Conservation (phyloP, 306 rosid genomes). For the Fagus crenata region DNA sequence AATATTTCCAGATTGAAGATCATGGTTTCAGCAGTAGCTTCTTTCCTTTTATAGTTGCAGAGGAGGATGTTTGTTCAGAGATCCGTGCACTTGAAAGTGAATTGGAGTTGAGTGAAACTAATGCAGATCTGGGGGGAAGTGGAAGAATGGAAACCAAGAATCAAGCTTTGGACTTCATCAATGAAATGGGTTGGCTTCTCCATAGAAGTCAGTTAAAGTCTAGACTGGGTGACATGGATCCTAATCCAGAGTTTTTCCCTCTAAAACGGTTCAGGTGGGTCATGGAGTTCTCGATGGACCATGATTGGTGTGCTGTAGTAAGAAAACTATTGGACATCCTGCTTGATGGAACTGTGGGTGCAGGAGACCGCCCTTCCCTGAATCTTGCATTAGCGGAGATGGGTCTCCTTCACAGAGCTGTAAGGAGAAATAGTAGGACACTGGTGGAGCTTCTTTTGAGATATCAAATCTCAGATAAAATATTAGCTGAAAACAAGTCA, state of each 20-base stretch:
- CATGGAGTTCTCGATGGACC: slow-evolving; percentile 83
- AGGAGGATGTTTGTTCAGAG: slow-evolving; percentile 86
- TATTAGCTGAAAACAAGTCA: slow-evolving; percentile 39
- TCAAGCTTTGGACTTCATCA: slow-evolving; percentile 82
- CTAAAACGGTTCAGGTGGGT: slow-evolving; percentile 71
- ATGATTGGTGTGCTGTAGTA: slow-evolving; percentile 81
- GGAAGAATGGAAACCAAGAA: slow-evolving; percentile 49
- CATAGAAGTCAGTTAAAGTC: slow-evolving; percentile 68
- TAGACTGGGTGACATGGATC: slow-evolving; percentile 58
- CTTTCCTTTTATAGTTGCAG: slow-evolving; percentile 89
- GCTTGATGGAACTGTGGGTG: slow-evolving; percentile 59
- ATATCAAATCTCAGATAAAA: slow-evolving; percentile 43
- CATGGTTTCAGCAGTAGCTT: slow-evolving; percentile 84
- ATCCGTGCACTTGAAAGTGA: slow-evolving; percentile 69
- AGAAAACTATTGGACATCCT: slow-evolving; percentile 63
- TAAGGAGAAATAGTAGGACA: slow-evolving; percentile 63
- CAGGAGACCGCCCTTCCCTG: slow-evolving; percentile 60
- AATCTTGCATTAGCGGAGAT: slow-evolving; percentile 58
- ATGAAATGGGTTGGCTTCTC: slow-evolving; percentile 97
- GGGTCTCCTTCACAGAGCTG: slow-evolving; percentile 85
- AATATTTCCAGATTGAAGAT: slow-evolving; percentile 72
- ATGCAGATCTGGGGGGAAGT: slow-evolving; percentile 39
- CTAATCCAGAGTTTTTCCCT: slow-evolving; percentile 52
- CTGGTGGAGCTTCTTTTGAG: slow-evolving; percentile 74
- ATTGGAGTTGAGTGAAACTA: slow-evolving; percentile 50